Evolutionary conservation across 2,329 filamentous ascomycete species (phyloP).

Genomic region (Beauveria brongniartii): DNA sequence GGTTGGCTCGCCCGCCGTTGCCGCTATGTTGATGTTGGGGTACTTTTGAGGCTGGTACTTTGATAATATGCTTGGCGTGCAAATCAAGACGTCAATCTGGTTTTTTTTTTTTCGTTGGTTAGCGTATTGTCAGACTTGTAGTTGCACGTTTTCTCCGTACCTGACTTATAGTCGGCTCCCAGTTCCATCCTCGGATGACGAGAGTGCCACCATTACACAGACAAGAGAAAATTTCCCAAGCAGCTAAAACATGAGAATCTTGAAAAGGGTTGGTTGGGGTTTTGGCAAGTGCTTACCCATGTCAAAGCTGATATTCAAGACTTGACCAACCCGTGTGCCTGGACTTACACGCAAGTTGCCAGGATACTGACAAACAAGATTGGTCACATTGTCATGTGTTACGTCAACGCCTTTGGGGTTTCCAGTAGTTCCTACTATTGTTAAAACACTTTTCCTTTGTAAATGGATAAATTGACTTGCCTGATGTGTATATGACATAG

Average conservation of each 20-base stretch:
- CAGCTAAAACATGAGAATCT: constrained; percentile 30
- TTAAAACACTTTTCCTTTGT: not conserved
- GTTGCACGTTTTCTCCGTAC: constrained; percentile 21
- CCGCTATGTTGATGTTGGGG: constrained; percentile 43
- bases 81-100: constrained; percentile 44
- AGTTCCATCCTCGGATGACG: constrained; percentile 41
- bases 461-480: constrained; percentile 18
- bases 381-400: constrained; percentile 45
- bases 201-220: constrained; percentile 51
- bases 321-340: constrained; percentile 45
- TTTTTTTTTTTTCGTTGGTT: no score
- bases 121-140: not conserved
- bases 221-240: constrained; percentile 52
- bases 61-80: constrained; percentile 46
- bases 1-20: constrained; percentile 48
- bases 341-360: constrained; percentile 41
- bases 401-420: constrained; percentile 52
- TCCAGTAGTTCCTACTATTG: constrained; percentile 41
- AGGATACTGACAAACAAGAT: constrained; percentile 42
- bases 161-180: constrained; percentile 37
- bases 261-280: no score
- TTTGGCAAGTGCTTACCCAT: constrained; percentile 39
- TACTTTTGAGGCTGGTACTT: constrained; percentile 39
- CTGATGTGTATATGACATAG: constrained; percentile 48
- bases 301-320: constrained; percentile 52